phyloP scores from a whole-genome alignment of 768 basidiomycete genomes.

The Lyophyllum shimeji region DNA sequence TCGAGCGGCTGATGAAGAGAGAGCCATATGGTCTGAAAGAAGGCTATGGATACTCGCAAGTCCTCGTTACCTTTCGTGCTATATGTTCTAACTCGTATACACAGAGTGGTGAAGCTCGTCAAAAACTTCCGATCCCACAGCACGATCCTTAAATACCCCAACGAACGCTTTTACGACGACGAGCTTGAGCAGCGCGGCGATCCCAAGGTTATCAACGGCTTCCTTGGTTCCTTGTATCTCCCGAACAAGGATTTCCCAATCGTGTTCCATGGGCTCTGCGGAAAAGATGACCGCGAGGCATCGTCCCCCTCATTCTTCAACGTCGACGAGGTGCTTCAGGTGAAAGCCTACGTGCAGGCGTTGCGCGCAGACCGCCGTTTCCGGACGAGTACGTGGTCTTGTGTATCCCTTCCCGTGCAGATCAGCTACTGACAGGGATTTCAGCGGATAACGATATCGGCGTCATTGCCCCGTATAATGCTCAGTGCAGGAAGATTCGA shows the following conservation, averaged over 20 bases:
- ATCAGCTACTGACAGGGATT: background rate
- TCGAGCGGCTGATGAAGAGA: constrained; percentile 59
- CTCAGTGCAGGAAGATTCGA: constrained; percentile 56
- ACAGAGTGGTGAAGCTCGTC: constrained; percentile 59
- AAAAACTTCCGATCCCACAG: constrained; percentile 69
- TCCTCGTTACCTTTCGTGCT: background rate
- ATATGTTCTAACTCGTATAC: constrained; percentile 1
- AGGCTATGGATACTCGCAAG: constrained; percentile 29
- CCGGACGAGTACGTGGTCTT: constrained; percentile 38
- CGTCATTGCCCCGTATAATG: constrained; percentile 70
- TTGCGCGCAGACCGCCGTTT: constrained; percentile 33
- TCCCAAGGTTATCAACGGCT: constrained; percentile 36
- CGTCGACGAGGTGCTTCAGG: constrained; percentile 53
- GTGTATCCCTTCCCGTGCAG: background rate
- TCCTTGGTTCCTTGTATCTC: constrained; percentile 38
- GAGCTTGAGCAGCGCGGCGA: constrained; percentile 52
- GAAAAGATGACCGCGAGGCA: constrained; percentile 66
- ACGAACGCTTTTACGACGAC: constrained; percentile 55
- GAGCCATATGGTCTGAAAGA: constrained; percentile 37
- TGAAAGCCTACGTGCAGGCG: constrained; percentile 47
- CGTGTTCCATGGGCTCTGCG: constrained; percentile 58
- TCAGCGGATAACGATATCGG: constrained; percentile 55
- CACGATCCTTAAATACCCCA: constrained; percentile 61
- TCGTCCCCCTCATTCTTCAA: constrained; percentile 75
- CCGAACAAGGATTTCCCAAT: constrained; percentile 53